A percentile compares a stretch with the other conserved stretches of the same genome.
Conservation (phyloP, 129 eudicot genomes). For the Artemisia tridentata region DNA sequence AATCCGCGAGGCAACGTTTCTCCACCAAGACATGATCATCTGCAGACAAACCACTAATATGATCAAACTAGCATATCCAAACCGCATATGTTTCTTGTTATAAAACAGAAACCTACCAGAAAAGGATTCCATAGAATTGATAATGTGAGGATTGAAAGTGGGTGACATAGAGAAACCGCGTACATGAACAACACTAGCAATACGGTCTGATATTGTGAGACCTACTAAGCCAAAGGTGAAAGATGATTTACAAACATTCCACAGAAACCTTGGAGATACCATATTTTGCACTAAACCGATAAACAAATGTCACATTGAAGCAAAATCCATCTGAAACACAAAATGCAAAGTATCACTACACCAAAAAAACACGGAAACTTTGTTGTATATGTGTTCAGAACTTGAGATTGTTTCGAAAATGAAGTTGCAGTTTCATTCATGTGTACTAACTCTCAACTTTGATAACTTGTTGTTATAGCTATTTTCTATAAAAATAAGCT, state of each 20-base stretch:
- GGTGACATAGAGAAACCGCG: constrained; percentile 88
- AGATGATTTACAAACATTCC: constrained; percentile 56
- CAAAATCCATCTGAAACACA: constrained; percentile 31
- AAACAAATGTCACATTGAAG: constrained; percentile 23
- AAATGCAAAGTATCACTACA: constrained; percentile 5
- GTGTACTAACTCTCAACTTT: not conserved
- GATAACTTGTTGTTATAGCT: not conserved
- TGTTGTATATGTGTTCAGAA: not conserved
- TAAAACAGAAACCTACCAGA: constrained; percentile 34
- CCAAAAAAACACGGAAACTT: not conserved
- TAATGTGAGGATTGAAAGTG: constrained; percentile 62
- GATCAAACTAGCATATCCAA: constrained; percentile 22
- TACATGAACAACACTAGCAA: constrained; percentile 65
- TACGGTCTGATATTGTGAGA: constrained; percentile 75
- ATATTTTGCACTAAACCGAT: constrained; percentile 29
- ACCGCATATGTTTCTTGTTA: constrained; percentile 4
- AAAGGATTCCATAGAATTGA: constrained; percentile 27
- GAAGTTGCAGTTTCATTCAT: no score
- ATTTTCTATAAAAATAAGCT: no score
- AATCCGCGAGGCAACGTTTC: constrained; percentile 71
- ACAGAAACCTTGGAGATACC: constrained; percentile 42
- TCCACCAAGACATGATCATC: constrained; percentile 89
- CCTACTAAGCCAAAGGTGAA: constrained; percentile 71
- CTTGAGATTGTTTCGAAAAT: no score
- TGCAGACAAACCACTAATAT: constrained; percentile 32